Conservation (phyloP, 78 protist genomes). For the Bodo saltans region DNA sequence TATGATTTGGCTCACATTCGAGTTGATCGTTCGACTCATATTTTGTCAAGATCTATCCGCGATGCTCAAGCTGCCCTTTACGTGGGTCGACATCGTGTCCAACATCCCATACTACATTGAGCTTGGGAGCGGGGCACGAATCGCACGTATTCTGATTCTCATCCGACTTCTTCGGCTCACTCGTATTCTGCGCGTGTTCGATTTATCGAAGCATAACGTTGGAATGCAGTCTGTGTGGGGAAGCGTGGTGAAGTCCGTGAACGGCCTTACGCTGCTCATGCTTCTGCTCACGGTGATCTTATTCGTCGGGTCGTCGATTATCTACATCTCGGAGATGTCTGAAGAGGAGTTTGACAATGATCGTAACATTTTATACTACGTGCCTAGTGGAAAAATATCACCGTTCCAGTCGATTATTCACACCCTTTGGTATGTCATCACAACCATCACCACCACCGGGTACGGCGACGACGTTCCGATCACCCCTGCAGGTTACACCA, state of each 20-base stretch:
- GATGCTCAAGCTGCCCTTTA: not conserved
- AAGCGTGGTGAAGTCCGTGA: not conserved
- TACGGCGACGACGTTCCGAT: constrained; percentile 10
- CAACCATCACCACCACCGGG: constrained; percentile 34
- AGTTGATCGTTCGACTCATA: not conserved
- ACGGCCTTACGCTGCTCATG: constrained; percentile 3
- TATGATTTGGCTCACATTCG: constrained; percentile 1
- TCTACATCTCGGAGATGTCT: not conserved
- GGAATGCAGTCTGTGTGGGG: not conserved
- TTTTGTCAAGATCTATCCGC: not conserved
- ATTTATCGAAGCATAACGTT: not conserved
- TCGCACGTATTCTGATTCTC: not conserved
- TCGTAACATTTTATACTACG: not conserved
- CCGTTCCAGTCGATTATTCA: constrained; percentile 25
- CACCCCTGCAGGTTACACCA: not conserved
- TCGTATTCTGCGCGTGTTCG: constrained; percentile 1
- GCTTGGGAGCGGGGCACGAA: not conserved
- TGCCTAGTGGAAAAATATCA: not conserved
- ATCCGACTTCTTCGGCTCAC: constrained; percentile 9
- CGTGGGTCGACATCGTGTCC: constrained; percentile 13
- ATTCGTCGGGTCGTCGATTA: not conserved
- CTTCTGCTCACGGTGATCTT: not conserved
- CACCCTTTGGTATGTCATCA: constrained; percentile 24
- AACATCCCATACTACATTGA: not conserved
- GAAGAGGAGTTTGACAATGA: not conserved